phyloP scores from a whole-genome alignment of 2,329 filamentous ascomycete genomes.

The Alternaria angustiovoidea region DNA sequence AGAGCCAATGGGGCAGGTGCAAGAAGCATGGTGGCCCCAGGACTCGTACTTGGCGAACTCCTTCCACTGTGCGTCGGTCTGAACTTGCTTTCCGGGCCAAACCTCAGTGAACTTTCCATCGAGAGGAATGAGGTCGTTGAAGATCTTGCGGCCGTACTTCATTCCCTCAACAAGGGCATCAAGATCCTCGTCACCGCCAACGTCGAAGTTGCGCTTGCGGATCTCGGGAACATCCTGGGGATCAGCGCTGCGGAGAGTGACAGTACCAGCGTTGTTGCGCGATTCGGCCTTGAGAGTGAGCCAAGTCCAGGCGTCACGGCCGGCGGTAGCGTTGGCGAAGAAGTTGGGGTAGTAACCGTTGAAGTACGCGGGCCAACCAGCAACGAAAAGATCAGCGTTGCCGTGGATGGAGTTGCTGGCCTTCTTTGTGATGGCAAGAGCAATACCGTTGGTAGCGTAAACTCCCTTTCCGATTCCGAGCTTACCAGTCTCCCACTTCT shows the following conservation, averaged over 20 bases:
- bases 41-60: conserved; percentile 37
- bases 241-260: conserved; percentile 66
- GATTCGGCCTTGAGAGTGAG: conserved; percentile 67
- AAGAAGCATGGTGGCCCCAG: conserved; percentile 64
- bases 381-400: conserved; percentile 62
- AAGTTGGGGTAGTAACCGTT: conserved; percentile 64
- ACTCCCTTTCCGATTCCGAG: conserved; percentile 48
- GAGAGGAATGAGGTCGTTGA: conserved; percentile 51
- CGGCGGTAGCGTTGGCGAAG: conserved; percentile 55
- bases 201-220: conserved; percentile 27
- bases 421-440: conserved; percentile 56
- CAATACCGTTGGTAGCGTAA: conserved; percentile 62
- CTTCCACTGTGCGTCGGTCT: conserved; percentile 54
- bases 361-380: conserved; percentile 63
- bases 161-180: conserved; percentile 65
- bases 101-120: conserved; percentile 57
- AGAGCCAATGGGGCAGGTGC: conserved; percentile 65
- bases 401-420: conserved; percentile 50
- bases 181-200: conserved; percentile 53
- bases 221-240: conserved; percentile 70
- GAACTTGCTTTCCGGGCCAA: conserved; percentile 58
- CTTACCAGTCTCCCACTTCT: conserved; percentile 53
- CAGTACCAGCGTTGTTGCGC: conserved; percentile 67
- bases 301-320: conserved; percentile 59
- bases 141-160: conserved; percentile 57